These are phyloP conservation scores for Porogramme epimiltina DNA, from an alignment of 1,284 basidiomycete genomes.

Conservation along the genomic window DNA sequence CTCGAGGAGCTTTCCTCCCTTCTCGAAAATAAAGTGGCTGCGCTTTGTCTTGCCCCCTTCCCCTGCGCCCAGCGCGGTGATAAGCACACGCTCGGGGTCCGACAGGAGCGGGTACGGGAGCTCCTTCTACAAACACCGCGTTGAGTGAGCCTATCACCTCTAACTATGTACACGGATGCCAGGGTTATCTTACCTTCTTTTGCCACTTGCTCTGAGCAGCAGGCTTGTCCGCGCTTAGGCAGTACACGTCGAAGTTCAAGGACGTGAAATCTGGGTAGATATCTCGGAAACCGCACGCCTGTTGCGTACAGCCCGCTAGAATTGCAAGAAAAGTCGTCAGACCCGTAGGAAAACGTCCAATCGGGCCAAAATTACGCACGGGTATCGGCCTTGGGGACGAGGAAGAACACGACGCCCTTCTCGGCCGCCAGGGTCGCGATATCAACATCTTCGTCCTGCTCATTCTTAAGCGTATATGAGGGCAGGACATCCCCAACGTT, in stretches of 20 bases:
- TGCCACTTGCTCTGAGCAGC: slow-evolving; percentile 83
- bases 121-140: slow-evolving; percentile 53
- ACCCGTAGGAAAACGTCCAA: too few species aligned
- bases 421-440: slow-evolving; percentile 61
- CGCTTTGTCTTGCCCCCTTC: slow-evolving; percentile 83
- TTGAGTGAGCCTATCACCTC: too few species aligned
- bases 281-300: slow-evolving; percentile 90
- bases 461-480: slow-evolving; percentile 74
- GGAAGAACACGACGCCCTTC: slow-evolving; percentile 81
- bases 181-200: slow-evolving; percentile 57
- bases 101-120: slow-evolving; percentile 87
- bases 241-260: slow-evolving; percentile 78
- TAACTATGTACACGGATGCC: too few species aligned
- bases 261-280: slow-evolving; percentile 73
- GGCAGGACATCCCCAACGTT: slow-evolving; percentile 82
- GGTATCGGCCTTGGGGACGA: slow-evolving; percentile 85
- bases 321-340: background rate
- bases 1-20: slow-evolving; percentile 84
- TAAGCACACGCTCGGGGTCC: slow-evolving; percentile 81
- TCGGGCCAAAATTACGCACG: slow-evolving; percentile 51
- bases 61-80: slow-evolving; percentile 81
- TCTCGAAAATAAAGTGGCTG: slow-evolving; percentile 89
- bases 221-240: slow-evolving; percentile 84
- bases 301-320: slow-evolving; percentile 83
- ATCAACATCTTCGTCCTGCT: slow-evolving; percentile 73